Evolutionary conservation across 148 eudicot species (phyloP).

Genomic region (Amaranthus hypochondriacus): DNA sequence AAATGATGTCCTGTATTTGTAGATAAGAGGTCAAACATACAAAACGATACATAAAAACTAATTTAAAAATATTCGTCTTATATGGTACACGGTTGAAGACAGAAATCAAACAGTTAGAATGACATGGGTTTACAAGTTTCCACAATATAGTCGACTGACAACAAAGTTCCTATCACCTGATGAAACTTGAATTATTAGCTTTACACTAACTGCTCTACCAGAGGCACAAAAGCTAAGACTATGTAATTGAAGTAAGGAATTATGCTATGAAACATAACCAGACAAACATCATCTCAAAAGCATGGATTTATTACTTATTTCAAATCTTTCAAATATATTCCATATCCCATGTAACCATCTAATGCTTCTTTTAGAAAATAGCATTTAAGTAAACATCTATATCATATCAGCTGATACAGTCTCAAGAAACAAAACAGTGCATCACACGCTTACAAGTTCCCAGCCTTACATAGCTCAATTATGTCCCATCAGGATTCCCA

Average conservation of each 20-base stretch:
- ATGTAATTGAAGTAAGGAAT: not conserved
- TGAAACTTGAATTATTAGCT: not conserved
- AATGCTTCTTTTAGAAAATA: not conserved
- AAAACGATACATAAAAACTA: not conserved
- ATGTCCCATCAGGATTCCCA: not conserved
- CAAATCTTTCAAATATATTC: not conserved
- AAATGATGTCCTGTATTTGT: slow-evolving; percentile 71
- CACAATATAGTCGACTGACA: not conserved
- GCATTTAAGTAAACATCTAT: not conserved
- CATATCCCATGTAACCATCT: not conserved
- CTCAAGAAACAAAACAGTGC: not conserved
- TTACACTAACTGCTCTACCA: not conserved
- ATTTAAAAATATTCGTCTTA: not conserved
- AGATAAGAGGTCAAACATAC: slow-evolving; percentile 9
- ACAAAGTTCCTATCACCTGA: not conserved
- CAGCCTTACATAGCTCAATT: not conserved
- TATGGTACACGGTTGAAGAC: not conserved
- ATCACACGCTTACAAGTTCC: not conserved
- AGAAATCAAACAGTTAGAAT: not conserved
- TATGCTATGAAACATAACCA: not conserved
- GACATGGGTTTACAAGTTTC: not conserved
- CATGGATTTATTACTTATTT: not conserved
- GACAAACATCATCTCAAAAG: no score
- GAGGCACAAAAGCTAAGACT: not conserved
- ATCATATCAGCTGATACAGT: not conserved